A percentile compares a stretch with the other conserved stretches of the same genome.
phyloP scores from a whole-genome alignment of 192 early-diverging fungal genomes.

The Gonapodya prolifera region DNA sequence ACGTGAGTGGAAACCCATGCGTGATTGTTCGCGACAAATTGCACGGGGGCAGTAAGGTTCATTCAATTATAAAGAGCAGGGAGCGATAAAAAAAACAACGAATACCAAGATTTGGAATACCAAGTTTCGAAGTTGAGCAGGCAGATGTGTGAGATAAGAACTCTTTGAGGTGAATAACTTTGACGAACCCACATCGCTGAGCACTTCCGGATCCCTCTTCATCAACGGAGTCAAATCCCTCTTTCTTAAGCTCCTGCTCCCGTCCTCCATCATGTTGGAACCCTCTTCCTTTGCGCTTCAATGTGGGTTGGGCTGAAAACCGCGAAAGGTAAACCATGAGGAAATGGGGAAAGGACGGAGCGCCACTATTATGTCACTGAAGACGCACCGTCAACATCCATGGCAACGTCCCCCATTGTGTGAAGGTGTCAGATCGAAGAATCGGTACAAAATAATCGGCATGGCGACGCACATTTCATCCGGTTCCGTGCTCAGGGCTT shows the following conservation, averaged over 20 bases:
- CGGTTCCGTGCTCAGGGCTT: too few relatives aligned
- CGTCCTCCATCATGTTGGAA: background rate
- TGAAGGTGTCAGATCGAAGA: too few relatives aligned
- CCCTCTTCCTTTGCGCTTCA: background rate
- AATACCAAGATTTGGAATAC: too few relatives aligned
- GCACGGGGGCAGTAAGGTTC: too few relatives aligned
- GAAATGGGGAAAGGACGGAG: background rate
- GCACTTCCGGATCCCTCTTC: background rate
- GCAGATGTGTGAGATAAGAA: too few relatives aligned
- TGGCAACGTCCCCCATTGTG: background rate
- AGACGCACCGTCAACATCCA: background rate
- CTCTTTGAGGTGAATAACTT: too few relatives aligned
- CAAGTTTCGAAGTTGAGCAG: too few relatives aligned
- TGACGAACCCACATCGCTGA: background rate
- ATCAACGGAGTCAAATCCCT: background rate
- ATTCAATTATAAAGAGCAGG: too few relatives aligned
- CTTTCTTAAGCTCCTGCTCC: background rate
- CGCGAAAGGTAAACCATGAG: background rate
- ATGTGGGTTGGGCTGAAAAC: background rate
- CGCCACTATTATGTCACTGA: background rate
- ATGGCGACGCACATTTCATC: too few relatives aligned
- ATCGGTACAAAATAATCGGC: too few relatives aligned
- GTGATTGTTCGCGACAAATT: too few relatives aligned
- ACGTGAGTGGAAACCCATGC: background rate
- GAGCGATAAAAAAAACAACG: too few relatives aligned